These are phyloP conservation scores for Fusarium armeniacum DNA, from an alignment of 2,329 filamentous ascomycete species.

Conservation along the genomic window DNA sequence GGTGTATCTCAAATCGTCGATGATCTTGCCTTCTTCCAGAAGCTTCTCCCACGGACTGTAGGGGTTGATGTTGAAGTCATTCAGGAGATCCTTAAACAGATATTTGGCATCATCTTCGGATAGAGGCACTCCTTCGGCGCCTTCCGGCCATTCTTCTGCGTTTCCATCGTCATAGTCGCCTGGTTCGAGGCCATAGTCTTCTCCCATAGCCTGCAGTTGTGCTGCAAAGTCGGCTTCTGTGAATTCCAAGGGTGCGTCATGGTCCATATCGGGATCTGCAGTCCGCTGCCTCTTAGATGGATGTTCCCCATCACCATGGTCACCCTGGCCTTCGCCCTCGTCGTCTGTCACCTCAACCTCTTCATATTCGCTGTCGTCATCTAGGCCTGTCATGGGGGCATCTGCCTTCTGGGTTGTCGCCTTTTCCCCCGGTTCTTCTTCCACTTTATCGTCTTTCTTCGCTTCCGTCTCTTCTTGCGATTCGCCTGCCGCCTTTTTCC, in stretches of 20 bases:
- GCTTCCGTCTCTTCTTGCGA: slow-evolving; percentile 41
- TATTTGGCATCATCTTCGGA: slow-evolving; percentile 81
- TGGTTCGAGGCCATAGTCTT: slow-evolving; percentile 83
- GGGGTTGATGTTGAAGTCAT: slow-evolving; percentile 85
- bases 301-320: slow-evolving; percentile 55
- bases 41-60: slow-evolving; percentile 94
- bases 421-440: not conserved
- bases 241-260: slow-evolving; percentile 77
- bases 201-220: slow-evolving; percentile 90
- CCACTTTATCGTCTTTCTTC: slow-evolving; percentile 22
- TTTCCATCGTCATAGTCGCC: slow-evolving; percentile 80
- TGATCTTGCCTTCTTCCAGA: slow-evolving; percentile 82
- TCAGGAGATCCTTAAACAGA: slow-evolving; percentile 87
- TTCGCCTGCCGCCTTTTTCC: slow-evolving; percentile 65
- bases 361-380: slow-evolving; percentile 74
- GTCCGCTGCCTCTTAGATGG: slow-evolving; percentile 76
- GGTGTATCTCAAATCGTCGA: slow-evolving; percentile 90
- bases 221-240: slow-evolving; percentile 95
- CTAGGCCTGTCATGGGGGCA: slow-evolving; percentile 26
- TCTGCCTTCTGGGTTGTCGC: slow-evolving; percentile 3
- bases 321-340: slow-evolving; percentile 70
- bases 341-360: slow-evolving; percentile 51
- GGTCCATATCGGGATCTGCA: slow-evolving; percentile 67
- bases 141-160: slow-evolving; percentile 75
- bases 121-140: slow-evolving; percentile 76